Evolutionary conservation across 805 yeast species (phyloP).

Genomic region (Wickerhamomyces rabaulensis): DNA sequence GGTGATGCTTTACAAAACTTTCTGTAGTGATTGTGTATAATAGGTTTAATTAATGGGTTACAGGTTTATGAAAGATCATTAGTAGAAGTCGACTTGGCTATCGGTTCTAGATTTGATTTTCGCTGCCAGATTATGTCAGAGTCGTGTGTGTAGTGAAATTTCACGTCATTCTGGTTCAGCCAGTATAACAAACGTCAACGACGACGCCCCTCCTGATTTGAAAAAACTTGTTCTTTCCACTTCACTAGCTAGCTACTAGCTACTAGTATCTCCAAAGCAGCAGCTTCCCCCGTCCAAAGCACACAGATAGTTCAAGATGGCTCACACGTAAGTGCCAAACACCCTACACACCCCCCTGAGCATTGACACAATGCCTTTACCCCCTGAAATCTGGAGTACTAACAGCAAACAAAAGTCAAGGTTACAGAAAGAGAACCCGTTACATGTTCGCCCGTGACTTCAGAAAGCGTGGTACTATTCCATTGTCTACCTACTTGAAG

Average conservation of each 20-base stretch:
- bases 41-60: not conserved
- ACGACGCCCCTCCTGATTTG: not conserved
- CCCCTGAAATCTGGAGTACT: not conserved
- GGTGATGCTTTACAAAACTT: not conserved
- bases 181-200: not conserved
- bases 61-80: not conserved
- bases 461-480: slow-evolving; percentile 85
- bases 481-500: slow-evolving; percentile 93
- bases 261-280: not conserved
- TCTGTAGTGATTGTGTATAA: slow-evolving; percentile 1
- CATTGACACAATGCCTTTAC: not conserved
- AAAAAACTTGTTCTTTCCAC: not conserved
- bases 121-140: not conserved
- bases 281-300: too few relatives aligned
- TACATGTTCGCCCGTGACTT: slow-evolving; percentile 99
- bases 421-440: slow-evolving; percentile 99
- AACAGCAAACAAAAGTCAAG: slow-evolving; percentile 52
- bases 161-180: not conserved
- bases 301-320: slow-evolving; percentile 2
- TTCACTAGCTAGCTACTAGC: not conserved
- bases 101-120: not conserved
- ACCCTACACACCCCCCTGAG: too few relatives aligned
- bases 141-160: not conserved
- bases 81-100: not conserved
- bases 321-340: slow-evolving; percentile 15